phyloP scores from a whole-genome alignment of 148 eudicot species.

The Rhododendron mucronatum region DNA sequence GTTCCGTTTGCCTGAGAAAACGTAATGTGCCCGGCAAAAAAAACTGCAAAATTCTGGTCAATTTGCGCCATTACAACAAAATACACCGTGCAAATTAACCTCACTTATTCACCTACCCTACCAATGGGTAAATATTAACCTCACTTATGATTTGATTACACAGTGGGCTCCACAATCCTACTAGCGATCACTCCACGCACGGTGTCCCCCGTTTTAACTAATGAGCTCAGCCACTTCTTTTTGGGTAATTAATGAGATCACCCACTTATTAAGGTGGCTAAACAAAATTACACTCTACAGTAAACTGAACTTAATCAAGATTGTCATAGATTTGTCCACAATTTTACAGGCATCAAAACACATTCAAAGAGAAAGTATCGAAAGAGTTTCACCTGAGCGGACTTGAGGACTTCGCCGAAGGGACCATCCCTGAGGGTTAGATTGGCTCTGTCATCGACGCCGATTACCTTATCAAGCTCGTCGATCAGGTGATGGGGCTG shows the following conservation, averaged over 20 bases:
- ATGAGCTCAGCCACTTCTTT: not conserved
- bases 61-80: not conserved
- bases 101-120: not conserved
- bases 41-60: not conserved
- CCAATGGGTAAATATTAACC: not conserved
- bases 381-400: constrained; percentile 65
- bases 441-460: constrained; percentile 44
- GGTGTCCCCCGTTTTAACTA: not conserved
- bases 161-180: not conserved
- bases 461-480: constrained; percentile 56
- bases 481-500: constrained; percentile 87
- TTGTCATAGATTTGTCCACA: too few relatives aligned
- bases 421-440: constrained; percentile 43
- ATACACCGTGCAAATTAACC: not conserved
- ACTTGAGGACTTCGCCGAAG: constrained; percentile 61
- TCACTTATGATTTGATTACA: not conserved
- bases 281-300: not conserved
- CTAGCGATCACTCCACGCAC: not conserved
- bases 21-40: not conserved
- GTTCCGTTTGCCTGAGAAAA: not conserved
- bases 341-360: not conserved
- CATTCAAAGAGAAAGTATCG: not conserved
- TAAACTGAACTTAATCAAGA: not conserved
- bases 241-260: not conserved
- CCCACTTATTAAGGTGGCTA: not conserved